These are phyloP conservation scores for Cicer cuneatum DNA, from an alignment of 306 rosid species.

Conservation along the genomic window DNA sequence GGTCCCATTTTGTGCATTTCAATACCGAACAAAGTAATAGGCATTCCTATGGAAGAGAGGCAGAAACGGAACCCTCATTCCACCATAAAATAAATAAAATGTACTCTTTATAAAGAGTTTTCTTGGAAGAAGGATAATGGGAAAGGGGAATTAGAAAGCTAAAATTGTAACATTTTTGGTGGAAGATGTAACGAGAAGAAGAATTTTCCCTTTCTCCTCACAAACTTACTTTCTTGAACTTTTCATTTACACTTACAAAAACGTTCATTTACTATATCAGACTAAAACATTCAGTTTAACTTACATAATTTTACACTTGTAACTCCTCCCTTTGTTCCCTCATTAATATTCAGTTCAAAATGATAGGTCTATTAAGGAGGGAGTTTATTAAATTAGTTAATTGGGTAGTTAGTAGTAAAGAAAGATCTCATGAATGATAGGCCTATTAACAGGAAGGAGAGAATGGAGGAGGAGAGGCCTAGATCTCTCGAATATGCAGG, in stretches of 20 bases:
- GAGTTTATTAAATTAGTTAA: neutral
- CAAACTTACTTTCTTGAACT: neutral
- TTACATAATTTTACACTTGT: neutral
- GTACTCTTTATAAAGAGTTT: neutral
- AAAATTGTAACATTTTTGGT: neutral
- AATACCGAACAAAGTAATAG: neutral
- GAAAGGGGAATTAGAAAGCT: neutral
- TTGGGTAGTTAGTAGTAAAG: neutral
- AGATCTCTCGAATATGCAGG: neutral
- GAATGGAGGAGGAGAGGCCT: neutral
- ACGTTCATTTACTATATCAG: neutral
- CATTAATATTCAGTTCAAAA: constrained; percentile 1
- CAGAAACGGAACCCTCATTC: neutral
- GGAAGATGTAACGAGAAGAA: neutral
- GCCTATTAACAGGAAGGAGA: neutral
- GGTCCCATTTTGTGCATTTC: neutral
- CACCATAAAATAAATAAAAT: neutral
- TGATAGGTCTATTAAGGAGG: neutral
- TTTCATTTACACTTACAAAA: neutral
- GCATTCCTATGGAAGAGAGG: neutral
- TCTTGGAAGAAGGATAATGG: neutral
- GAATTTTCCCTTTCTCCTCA: neutral
- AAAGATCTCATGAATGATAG: neutral
- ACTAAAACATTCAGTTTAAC: neutral
- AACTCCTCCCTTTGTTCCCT: neutral